A percentile compares a stretch with the other conserved stretches of the same genome.
phyloP scores from a whole-genome alignment of 805 yeast genomes.

The Saccharomycopsis synnaedendra region DNA sequence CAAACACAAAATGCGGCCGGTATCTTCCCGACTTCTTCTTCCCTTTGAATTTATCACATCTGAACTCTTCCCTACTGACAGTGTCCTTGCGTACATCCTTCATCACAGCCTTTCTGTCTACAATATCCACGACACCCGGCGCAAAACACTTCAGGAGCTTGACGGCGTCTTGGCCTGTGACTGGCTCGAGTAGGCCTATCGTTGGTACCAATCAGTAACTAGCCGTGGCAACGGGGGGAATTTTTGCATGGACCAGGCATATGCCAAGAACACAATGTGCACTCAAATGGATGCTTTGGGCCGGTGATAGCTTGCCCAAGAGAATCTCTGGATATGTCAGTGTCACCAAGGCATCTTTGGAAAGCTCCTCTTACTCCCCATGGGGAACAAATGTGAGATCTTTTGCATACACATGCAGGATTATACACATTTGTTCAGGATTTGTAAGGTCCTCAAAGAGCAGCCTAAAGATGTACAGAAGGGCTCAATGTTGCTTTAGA shows the following conservation, averaged over 20 bases:
- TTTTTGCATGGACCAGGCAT: conserved; percentile 95
- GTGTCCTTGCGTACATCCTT: conserved; percentile 91
- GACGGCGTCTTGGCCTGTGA: conserved; percentile 63
- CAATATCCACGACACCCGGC: conserved; percentile 77
- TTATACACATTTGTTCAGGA: conserved; percentile 74
- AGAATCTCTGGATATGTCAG: conserved; percentile 85
- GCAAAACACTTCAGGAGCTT: conserved; percentile 88
- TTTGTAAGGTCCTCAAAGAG: conserved; percentile 24
- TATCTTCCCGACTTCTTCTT: conserved; percentile 85
- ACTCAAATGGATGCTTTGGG: conserved; percentile 91
- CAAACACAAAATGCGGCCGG: conserved; percentile 88
- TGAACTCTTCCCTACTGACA: conserved; percentile 89
- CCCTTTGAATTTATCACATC: conserved; percentile 84
- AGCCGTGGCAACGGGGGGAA: conserved; percentile 97
- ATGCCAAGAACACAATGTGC: conserved; percentile 87
- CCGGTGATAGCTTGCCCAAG: conserved; percentile 88
- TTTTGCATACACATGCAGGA: conserved; percentile 78
- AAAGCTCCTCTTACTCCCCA: conserved; percentile 69
- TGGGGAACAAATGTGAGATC: conserved; percentile 88
- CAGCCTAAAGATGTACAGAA: too few species aligned
- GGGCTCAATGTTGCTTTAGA: too few species aligned
- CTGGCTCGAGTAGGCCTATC: conserved; percentile 64
- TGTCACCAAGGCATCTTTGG: conserved; percentile 54
- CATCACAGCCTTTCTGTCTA: conserved; percentile 64
- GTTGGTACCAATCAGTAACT: conserved; percentile 88